phyloP scores from a whole-genome alignment of 345 rosid species.

The Linum usitatissimum region DNA sequence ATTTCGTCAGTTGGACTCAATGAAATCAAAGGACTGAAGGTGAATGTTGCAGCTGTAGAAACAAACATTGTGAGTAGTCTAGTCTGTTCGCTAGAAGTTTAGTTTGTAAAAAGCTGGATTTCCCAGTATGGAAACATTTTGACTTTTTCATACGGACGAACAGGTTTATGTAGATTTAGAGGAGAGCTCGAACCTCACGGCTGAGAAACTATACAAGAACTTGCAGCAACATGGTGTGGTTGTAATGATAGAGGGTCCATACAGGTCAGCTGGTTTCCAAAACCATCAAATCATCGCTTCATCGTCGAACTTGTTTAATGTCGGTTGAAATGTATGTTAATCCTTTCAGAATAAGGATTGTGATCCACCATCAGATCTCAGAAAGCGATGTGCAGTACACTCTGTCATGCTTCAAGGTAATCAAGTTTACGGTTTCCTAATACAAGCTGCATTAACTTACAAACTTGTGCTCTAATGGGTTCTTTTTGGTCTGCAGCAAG shows the following conservation, averaged over 20 bases:
- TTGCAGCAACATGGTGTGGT: constrained; percentile 63
- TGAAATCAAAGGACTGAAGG: constrained; percentile 58
- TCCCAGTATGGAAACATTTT: neutral
- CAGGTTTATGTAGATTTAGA: constrained; percentile 56
- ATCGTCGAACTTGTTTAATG: constrained; percentile 4
- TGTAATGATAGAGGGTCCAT: constrained; percentile 41
- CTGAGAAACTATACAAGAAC: constrained; percentile 43
- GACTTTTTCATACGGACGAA: neutral
- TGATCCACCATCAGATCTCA: constrained; percentile 78
- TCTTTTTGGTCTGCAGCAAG: constrained; percentile 29
- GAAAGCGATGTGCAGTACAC: constrained; percentile 57
- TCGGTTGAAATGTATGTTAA: neutral
- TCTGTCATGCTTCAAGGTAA: constrained; percentile 58
- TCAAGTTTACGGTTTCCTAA: too few species aligned
- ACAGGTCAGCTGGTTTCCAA: constrained; percentile 29
- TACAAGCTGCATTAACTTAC: too few species aligned
- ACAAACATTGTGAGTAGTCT: constrained; percentile 73
- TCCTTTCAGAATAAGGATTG: constrained; percentile 59
- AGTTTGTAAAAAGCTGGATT: neutral
- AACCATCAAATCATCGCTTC: neutral
- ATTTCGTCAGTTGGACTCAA: constrained; percentile 50
- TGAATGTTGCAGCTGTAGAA: constrained; percentile 58
- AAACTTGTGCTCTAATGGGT: neutral
- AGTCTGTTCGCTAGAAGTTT: neutral
- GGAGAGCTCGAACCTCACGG: constrained; percentile 40